phyloP scores from a whole-genome alignment of 169 alveolate genomes.

The Eimeria tenella region DNA sequence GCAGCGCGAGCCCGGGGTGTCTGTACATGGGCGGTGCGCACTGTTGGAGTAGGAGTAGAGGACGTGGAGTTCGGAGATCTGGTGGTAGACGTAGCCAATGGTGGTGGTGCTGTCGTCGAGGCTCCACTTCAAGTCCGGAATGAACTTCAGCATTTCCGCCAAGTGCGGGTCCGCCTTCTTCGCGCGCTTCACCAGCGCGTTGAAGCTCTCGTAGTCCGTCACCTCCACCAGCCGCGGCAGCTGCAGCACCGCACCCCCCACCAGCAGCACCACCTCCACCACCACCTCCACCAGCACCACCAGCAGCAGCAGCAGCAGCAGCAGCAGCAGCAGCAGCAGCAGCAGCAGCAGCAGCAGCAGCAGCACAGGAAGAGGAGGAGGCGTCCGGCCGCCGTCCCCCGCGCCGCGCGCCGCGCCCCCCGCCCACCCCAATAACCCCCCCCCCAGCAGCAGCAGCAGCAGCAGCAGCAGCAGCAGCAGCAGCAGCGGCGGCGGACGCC shows the following conservation, averaged over 20 bases:
- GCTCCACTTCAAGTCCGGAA: conserved; percentile 74
- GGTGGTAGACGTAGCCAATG: conserved; percentile 71
- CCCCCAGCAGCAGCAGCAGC: neutral
- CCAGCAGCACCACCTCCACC: no score
- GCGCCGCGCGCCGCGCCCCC: no score
- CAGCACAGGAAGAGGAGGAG: no score
- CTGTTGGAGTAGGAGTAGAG: conserved; percentile 72
- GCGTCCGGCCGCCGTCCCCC: no score
- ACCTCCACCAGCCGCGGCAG: conserved; percentile 63
- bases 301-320: no score
- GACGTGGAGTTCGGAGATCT: conserved; percentile 71
- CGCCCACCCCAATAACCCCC: no score
- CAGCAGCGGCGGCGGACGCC: conserved; percentile 30
- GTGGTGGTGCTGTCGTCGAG: conserved; percentile 55
- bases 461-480: conserved; percentile 43
- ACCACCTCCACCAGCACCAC: no score
- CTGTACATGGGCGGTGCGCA: neutral
- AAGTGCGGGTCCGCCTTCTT: conserved; percentile 68
- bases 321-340: neutral
- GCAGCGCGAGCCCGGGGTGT: neutral
- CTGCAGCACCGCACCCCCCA: conserved; percentile 1
- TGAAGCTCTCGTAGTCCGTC: conserved; percentile 71
- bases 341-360: conserved; percentile 36
- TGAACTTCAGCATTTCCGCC: conserved; percentile 58
- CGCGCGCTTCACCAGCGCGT: conserved; percentile 26